phyloP scores from a whole-genome alignment of 1,284 basidiomycete genomes.

The Gastroboletus turbinatus region DNA sequence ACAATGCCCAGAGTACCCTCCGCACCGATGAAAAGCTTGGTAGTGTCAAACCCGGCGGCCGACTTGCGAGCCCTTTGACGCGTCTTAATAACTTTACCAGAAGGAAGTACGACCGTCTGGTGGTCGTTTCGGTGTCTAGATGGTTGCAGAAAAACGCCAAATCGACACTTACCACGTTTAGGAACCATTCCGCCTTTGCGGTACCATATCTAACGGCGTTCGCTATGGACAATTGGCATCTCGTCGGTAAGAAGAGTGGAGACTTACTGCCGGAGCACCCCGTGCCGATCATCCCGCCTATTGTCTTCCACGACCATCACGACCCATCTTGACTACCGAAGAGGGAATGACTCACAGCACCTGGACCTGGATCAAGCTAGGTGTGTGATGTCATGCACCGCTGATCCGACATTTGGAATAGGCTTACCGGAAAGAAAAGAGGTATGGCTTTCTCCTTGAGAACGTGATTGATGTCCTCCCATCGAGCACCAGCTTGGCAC shows the following conservation, averaged over 20 bases:
- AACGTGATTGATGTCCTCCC: constrained; percentile 85
- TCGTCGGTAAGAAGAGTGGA: background rate
- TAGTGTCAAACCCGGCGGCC: constrained; percentile 74
- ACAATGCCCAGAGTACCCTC: constrained; percentile 83
- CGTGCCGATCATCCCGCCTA: constrained; percentile 57
- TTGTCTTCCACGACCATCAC: constrained; percentile 39
- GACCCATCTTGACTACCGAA: background rate
- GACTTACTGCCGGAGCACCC: constrained; percentile 57
- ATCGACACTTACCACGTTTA: constrained; percentile 52
- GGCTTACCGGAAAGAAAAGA: constrained; percentile 66
- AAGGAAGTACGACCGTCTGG: constrained; percentile 76
- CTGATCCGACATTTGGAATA: background rate
- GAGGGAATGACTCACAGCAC: constrained; percentile 40
- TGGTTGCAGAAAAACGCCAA: background rate
- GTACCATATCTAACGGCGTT: constrained; percentile 85
- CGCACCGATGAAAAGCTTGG: constrained; percentile 80
- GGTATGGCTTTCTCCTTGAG: constrained; percentile 69
- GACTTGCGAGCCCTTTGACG: constrained; percentile 72
- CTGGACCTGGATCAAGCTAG: constrained; percentile 54
- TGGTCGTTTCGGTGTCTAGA: background rate
- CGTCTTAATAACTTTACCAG: constrained; percentile 80
- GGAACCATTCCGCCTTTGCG: constrained; percentile 70
- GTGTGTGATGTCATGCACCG: background rate
- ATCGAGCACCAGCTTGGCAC: constrained; percentile 81
- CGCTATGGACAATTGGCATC: constrained; percentile 39